phyloP scores from a whole-genome alignment of 805 yeast species.

The Candida verbasci region DNA sequence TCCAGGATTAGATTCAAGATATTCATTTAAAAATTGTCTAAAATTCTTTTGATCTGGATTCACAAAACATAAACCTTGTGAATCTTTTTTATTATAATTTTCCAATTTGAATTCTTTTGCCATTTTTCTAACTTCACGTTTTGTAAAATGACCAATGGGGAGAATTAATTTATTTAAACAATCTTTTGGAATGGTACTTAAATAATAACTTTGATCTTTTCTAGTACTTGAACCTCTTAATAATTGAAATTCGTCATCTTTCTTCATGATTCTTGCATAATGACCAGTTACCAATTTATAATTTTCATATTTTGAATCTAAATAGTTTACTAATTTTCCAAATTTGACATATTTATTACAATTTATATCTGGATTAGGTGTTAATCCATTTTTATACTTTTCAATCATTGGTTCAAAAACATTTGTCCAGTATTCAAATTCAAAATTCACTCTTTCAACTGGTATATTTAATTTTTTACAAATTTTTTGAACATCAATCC shows the following conservation, averaged over 20 bases:
- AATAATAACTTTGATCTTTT: slow-evolving; percentile 90
- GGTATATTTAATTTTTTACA: slow-evolving; percentile 60
- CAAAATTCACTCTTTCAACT: slow-evolving; percentile 76
- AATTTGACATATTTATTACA: slow-evolving; percentile 87
- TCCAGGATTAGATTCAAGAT: slow-evolving; percentile 70
- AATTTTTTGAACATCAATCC: slow-evolving; percentile 75
- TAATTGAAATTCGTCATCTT: slow-evolving; percentile 38
- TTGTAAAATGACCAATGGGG: slow-evolving; percentile 77
- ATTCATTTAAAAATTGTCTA: slow-evolving; percentile 68
- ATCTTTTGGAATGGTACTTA: slow-evolving; percentile 57
- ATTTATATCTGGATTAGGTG: slow-evolving; percentile 93
- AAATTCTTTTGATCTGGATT: slow-evolving; percentile 59
- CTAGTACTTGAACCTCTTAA: slow-evolving; percentile 51
- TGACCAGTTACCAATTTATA: slow-evolving; percentile 95
- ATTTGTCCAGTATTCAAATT: slow-evolving; percentile 85
- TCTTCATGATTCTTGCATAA: slow-evolving; percentile 52
- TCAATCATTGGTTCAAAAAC: slow-evolving; percentile 92
- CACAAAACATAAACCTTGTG: slow-evolving; percentile 94
- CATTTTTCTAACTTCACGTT: slow-evolving; percentile 66
- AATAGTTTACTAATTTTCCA: slow-evolving; percentile 64
- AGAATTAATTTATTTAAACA: slow-evolving; percentile 52
- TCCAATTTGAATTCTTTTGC: slow-evolving; percentile 55
- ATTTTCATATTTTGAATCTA: slow-evolving; percentile 32
- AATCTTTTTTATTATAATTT: slow-evolving; percentile 80
- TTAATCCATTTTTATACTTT: slow-evolving; percentile 62